Conservation (phyloP, 768 basidiomycete genomes). For the Suillus subalutaceus region DNA sequence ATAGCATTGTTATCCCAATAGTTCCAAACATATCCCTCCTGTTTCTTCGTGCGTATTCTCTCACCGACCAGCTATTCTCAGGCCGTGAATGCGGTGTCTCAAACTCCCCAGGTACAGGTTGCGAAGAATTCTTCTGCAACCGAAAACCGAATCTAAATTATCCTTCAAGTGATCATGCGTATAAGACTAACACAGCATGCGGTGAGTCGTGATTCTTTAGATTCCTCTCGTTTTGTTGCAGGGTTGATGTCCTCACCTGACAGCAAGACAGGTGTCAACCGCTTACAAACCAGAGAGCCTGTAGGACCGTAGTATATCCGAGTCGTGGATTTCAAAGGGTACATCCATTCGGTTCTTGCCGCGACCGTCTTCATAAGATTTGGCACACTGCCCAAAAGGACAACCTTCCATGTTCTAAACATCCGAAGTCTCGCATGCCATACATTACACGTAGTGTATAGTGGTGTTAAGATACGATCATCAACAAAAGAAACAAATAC, state of each 20-base stretch:
- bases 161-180: not conserved
- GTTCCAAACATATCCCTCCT: not conserved
- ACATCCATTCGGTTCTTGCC: not conserved
- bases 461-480: not conserved
- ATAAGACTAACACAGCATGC: not conserved
- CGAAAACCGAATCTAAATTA: not conserved
- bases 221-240: not conserved
- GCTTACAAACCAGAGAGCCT: not conserved
- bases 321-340: not conserved
- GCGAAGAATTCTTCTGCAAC: conserved; percentile 1
- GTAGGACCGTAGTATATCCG: not conserved
- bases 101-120: not conserved
- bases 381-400: not conserved
- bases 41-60: not conserved
- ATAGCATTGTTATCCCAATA: not conserved
- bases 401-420: not conserved
- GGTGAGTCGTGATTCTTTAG: not conserved
- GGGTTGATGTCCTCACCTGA: not conserved
- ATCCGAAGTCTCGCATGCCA: conserved; percentile 3
- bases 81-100: not conserved
- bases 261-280: not conserved
- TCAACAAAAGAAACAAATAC: not conserved
- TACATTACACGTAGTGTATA: not conserved
- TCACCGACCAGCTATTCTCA: not conserved
- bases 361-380: not conserved